Conservation (phyloP, 106 monocot genomes). For the Posidonia australis region DNA sequence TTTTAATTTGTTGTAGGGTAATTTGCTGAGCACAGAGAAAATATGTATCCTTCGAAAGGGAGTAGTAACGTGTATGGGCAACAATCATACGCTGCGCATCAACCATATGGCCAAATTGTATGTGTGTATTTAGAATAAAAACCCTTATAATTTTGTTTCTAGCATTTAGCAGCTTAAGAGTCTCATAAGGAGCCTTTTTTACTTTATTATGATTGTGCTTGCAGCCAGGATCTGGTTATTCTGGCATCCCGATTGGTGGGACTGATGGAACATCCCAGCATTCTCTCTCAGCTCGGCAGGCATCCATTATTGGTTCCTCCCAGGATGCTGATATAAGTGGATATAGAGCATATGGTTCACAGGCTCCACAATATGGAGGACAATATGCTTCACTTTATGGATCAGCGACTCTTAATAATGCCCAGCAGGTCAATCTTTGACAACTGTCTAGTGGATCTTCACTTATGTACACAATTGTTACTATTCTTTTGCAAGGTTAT, state of each 20-base stretch:
- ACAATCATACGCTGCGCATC: slow-evolving; percentile 49
- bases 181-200: no score
- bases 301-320: slow-evolving; percentile 23
- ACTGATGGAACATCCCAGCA: slow-evolving; percentile 21
- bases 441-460: neutral
- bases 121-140: slow-evolving; percentile 6
- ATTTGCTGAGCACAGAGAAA: neutral
- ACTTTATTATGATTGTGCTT: neutral
- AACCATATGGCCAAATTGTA: slow-evolving; percentile 64
- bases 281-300: slow-evolving; percentile 24
- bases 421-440: slow-evolving; percentile 39
- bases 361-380: slow-evolving; percentile 59
- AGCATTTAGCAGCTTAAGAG: neutral
- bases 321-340: slow-evolving; percentile 44
- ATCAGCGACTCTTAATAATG: slow-evolving; percentile 34
- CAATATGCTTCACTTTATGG: slow-evolving; percentile 76
- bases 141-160: neutral
- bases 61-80: slow-evolving; percentile 58
- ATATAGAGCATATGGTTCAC: slow-evolving; percentile 41
- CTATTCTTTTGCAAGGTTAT: no score
- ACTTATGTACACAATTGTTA: no score
- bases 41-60: slow-evolving; percentile 82
- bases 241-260: slow-evolving; percentile 20
- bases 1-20: neutral
- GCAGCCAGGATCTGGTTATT: slow-evolving; percentile 29